Conservation (phyloP, 768 basidiomycete species). For the Pisolithus marmoratus region DNA sequence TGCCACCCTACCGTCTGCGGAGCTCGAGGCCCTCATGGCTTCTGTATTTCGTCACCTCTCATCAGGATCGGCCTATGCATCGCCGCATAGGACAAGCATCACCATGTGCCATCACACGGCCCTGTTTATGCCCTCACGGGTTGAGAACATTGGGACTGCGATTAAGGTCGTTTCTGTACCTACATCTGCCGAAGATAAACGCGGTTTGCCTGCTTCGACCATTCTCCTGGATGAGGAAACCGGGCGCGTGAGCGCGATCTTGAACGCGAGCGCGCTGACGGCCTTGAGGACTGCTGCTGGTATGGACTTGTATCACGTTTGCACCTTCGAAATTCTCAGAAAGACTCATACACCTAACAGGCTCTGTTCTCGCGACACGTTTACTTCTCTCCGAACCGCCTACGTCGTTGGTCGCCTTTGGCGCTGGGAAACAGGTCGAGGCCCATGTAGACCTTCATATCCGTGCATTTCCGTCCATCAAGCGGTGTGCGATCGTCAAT, state of each 20-base stretch:
- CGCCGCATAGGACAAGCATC: constrained; percentile 58
- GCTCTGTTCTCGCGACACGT: constrained; percentile 61
- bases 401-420: constrained; percentile 52
- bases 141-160: constrained; percentile 47
- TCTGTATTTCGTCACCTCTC: constrained; percentile 50
- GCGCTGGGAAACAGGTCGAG: constrained; percentile 66
- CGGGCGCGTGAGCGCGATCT: constrained; percentile 64
- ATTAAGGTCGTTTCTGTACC: constrained; percentile 85
- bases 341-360: constrained; percentile 29
- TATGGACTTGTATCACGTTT: constrained; percentile 18
- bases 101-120: constrained; percentile 49
- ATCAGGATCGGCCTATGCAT: constrained; percentile 15
- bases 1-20: constrained; percentile 37
- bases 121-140: constrained; percentile 81
- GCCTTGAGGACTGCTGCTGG: constrained; percentile 81
- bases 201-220: constrained; percentile 73
- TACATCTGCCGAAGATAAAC: constrained; percentile 28
- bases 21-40: constrained; percentile 53
- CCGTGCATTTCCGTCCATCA: constrained; percentile 49
- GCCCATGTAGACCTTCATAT: constrained; percentile 62
- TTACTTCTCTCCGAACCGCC: constrained; percentile 44
- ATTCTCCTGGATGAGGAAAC: constrained; percentile 67
- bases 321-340: too few relatives aligned
- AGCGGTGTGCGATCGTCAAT: constrained; percentile 55
- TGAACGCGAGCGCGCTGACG: constrained; percentile 76